Conservation (phyloP, 169 alveolate genomes). For the Plasmodium vinckei region DNA sequence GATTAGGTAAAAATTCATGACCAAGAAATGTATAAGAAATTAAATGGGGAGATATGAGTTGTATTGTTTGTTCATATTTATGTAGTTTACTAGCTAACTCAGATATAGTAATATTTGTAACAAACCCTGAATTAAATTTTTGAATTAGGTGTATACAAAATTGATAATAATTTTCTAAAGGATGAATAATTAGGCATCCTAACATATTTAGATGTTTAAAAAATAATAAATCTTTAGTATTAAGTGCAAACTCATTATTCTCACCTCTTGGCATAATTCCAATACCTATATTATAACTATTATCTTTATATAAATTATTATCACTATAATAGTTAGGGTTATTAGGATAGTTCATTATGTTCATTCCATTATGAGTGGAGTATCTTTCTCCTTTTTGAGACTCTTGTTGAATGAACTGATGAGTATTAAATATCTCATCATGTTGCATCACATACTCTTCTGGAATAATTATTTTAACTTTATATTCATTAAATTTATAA, state of each 20-base stretch:
- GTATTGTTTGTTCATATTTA: not conserved
- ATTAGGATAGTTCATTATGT: not conserved
- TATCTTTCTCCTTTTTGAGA: not conserved
- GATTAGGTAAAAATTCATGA: constrained; percentile 55
- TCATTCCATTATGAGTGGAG: not conserved
- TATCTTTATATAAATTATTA: not conserved
- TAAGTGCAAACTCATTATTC: constrained; percentile 5
- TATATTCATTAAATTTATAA: constrained; percentile 17
- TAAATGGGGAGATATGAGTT: constrained; percentile 10
- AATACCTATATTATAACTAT: not conserved
- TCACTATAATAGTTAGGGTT: too few species aligned
- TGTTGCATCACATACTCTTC: constrained; percentile 18
- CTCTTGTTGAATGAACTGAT: too few species aligned
- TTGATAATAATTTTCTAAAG: constrained; percentile 42
- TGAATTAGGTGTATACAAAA: constrained; percentile 26
- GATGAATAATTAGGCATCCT: constrained; percentile 46
- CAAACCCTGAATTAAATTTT: constrained; percentile 38
- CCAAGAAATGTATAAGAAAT: constrained; percentile 59
- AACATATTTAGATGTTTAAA: constrained; percentile 26
- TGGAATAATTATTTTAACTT: constrained; percentile 38
- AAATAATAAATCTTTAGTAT: constrained; percentile 26
- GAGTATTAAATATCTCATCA: too few species aligned
- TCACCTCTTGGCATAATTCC: not conserved
- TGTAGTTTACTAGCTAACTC: not conserved
- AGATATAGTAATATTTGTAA: constrained; percentile 38